Base-by-base conservation (phyloP, 345 rosid species). In the Syzygium grande region DNA sequence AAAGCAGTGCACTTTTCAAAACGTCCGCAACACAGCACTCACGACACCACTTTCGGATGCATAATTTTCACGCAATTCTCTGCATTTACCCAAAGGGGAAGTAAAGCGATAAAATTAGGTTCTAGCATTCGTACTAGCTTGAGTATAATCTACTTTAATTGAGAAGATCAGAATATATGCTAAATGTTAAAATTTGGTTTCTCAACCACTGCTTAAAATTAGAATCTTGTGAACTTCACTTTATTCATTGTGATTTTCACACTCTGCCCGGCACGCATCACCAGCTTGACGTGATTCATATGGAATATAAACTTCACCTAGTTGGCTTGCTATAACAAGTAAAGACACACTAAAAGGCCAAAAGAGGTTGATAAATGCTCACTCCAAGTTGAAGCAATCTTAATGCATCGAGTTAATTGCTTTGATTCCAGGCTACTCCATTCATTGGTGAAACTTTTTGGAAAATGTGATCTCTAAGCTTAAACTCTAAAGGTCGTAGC, bases 221-320 rank as follows among this genome's bases (percentile, higher is more conserved):
- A 4, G 43, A 34, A 68, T 65, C 43, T 4, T 4, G 0, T 68
- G 43, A 68, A 68, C 79, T 17, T 34, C 79, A 34, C 2, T 68
- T 23, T 34, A 68, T 30, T 1, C 46, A 34, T 1, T 16, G 11
- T 0, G 5, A 63, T 30, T 7, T 7, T 7, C 2, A 16, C 22
- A 29, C 22, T 65, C 10, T 29, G 2, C 30, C 0, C 22, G 0
- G 0, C 11, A 7, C 11, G 1, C 5, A 65, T 29, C 22, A 29
- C 21, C 22, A 7, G 21, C 41, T 8, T 15, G 1, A 65, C 8
- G 1, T 30, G 22, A 30, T 30, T 65, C 1, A 0, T 30, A 7
- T 30, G 22, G 17, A 2, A 65, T 16, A 0, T 15, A 4, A 1
- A 15, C 17, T 30, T 30, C 43, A 2, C 11, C 1, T 3, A 7